Percentiles rank a stretch among this genome's conserved stretches.
Evolutionary conservation across 2,329 filamentous ascomycete genomes (phyloP).

Genomic region (Aspergillus pseudotamarii): DNA sequence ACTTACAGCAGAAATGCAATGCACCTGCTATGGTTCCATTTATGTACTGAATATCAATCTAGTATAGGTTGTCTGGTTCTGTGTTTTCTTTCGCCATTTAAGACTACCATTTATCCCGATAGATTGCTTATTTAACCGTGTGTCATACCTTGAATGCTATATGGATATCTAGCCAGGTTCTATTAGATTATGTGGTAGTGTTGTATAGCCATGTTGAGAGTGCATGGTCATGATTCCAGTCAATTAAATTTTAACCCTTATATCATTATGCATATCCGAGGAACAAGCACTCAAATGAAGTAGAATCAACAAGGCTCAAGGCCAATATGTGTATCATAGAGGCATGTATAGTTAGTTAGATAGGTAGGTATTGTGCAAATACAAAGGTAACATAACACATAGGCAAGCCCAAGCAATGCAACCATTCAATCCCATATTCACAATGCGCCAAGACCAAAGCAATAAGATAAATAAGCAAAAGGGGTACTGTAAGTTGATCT

Average conservation of each 20-base stretch:
- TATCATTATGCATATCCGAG: slow-evolving; percentile 3
- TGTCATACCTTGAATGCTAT: not conserved
- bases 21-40: not conserved
- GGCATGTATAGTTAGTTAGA: not conserved
- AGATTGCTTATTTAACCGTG: not conserved
- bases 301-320: not conserved
- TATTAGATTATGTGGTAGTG: not conserved
- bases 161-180: not conserved
- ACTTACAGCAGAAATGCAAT: not conserved
- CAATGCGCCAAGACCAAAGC: slow-evolving; percentile 10
- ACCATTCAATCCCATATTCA: slow-evolving; percentile 9
- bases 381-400: not conserved
- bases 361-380: not conserved
- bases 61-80: not conserved
- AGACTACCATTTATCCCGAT: not conserved
- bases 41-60: not conserved
- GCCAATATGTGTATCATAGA: not conserved
- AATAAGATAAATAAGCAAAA: not conserved
- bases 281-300: not conserved
- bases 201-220: slow-evolving; percentile 4
- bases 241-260: slow-evolving; percentile 5
- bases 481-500: slow-evolving; percentile 15
- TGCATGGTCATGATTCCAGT: not conserved
- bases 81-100: not conserved
- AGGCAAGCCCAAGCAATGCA: not conserved